Base-by-base conservation (phyloP, 306 rosid species). In the Amphicarpaea edgeworthii region DNA sequence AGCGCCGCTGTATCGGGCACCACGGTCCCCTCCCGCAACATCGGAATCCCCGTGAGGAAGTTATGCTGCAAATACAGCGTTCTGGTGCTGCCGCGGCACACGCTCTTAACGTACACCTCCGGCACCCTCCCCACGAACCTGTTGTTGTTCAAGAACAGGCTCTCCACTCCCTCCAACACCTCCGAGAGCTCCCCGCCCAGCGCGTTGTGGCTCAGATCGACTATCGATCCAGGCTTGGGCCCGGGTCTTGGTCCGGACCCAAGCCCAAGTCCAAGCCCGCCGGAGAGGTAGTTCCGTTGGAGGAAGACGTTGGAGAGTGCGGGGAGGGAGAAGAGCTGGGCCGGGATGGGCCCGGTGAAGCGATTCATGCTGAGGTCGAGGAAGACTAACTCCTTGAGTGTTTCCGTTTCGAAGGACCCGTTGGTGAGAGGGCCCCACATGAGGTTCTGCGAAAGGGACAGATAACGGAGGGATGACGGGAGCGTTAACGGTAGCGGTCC, bases 21-120 rank as follows among this genome's bases (percentile, higher is more conserved):
- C 34, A 15, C 79, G 15, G 57, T 3, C 11, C 83, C 84, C 11
- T n/a, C 17, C 4, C 68, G 62, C 28, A n/a, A n/a, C n/a, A 85
- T 2, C 5, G 83, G 73, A 19, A 89, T 80, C 42, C 79, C 79
- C 1, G 87, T 85, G 7, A 92, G 67, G 81, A 62, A 92, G 53
- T 92, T 92, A 72, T 92, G 96, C 62, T 92, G 97, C 54, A 92
- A 77, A 67, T 92, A 92, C 46, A 92, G 16, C 9, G 91, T 89
- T 83, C 74, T 86, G 71, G 96, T 89, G 78, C 54, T 76, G 0
- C 97, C 96, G 66, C 78, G 17, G 80, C 76, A 80, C 75, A 88
- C 78, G 83, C 90, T 82, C 77, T 85, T 85, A 23, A 88, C 83
- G 28, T 88, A 89, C 84, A 30, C 93, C 81, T 62, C 78, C 38